Base-by-base conservation (phyloP, 1,139 yeast species). In the Lodderomyces jiufengensis region DNA sequence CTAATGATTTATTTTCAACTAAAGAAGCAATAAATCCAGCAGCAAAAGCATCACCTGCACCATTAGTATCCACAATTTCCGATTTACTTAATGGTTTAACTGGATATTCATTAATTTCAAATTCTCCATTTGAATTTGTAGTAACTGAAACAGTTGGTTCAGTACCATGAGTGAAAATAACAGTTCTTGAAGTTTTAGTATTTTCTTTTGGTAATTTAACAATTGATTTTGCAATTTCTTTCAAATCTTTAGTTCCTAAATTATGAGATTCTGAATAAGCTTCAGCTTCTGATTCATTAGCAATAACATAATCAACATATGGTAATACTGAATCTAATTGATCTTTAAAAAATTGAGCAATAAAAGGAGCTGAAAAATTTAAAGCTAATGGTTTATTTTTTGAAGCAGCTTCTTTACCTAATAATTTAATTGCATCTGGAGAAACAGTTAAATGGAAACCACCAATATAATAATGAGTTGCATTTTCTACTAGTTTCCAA, bases 41-140 rank as follows among this genome's bases (percentile, higher is more conserved):
- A 42, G 97, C 98, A 59, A 92, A 92, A 16, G 98, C 97, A 60
- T 92, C 99, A 62, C 98, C 99, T 32, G 98, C 98, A 71, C 98
- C 98, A 67, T 92, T 92, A 58, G 97, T 86, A 69, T 92, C 99
- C 40, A 75, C 81, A 46, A 92, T 76, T 63, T 83, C 71, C 35
- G 73, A 66, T 32, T 76, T 55, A 32, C 77, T 83, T 55, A 92
- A 74, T 44, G 81, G 76, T 51, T 78, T 82, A 38, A 92, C 96
- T 36, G 84, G 73, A 71, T 63, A 79, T 51, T 70, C 68, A 48
- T 73, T 61, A 44, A 75, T 66, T 15, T 59, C 62, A 51, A 61
- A 74, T 30, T 71, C 57, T 41, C 73, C 75, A 32, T 73, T 56
- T 25, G 61, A 61, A 37, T 65, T 61, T 45, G 76, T 70, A 37